Percentiles rank a stretch among this genome's conserved stretches.
These are phyloP conservation scores for Diaporthe velutina DNA, from an alignment of 2,329 filamentous ascomycete species.

Conservation along the genomic window DNA sequence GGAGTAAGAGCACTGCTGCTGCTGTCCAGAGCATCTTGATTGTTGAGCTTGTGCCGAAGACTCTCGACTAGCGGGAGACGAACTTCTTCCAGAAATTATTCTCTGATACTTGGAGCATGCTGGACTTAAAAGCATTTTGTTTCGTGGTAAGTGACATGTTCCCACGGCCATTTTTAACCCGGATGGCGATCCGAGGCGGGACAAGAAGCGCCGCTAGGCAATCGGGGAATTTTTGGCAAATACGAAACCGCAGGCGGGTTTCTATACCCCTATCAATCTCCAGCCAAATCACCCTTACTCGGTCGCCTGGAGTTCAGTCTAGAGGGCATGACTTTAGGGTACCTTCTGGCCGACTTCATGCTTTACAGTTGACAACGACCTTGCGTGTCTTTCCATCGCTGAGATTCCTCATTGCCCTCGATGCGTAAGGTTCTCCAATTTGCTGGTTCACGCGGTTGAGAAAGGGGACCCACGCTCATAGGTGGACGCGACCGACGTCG, in stretches of 20 bases:
- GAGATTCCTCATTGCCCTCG: background rate
- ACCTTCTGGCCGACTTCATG: background rate
- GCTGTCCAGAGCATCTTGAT: slow-evolving; percentile 19
- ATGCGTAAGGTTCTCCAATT: no score
- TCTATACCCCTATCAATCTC: slow-evolving; percentile 25
- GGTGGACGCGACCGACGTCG: background rate
- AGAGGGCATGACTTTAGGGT: background rate
- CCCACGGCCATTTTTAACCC: slow-evolving; percentile 12
- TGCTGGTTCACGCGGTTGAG: background rate
- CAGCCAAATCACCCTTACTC: slow-evolving; percentile 1
- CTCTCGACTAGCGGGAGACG: background rate
- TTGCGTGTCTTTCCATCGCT: background rate
- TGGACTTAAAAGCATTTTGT: background rate
- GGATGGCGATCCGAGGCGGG: slow-evolving; percentile 22
- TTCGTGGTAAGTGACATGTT: background rate
- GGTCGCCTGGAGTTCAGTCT: background rate
- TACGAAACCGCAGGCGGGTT: slow-evolving; percentile 9
- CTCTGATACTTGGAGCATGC: no score
- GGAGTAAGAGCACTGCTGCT: slow-evolving; percentile 1
- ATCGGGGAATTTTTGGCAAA: slow-evolving; percentile 15
- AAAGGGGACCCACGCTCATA: background rate
- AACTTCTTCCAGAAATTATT: background rate
- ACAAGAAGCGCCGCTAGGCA: slow-evolving; percentile 12
- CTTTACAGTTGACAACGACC: background rate
- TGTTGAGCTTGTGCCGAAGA: background rate